Percentiles rank a stretch among this genome's conserved stretches.
These are phyloP conservation scores for Eimeria sp. DNA, from an alignment of 169 alveolate genomes.

Conservation along the genomic window DNA sequence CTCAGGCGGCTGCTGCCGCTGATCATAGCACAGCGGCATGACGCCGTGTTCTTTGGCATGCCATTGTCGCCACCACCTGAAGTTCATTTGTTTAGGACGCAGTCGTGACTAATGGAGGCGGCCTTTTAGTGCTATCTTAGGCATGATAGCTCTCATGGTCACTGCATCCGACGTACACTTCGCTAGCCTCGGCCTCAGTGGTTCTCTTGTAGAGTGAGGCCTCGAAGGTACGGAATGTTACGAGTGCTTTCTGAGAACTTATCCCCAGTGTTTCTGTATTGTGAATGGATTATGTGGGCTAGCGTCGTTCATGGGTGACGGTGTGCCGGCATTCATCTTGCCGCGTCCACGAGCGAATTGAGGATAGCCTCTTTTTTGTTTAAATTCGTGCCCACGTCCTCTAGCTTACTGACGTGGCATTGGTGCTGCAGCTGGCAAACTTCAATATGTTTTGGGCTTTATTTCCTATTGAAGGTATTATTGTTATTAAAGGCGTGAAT, in stretches of 20 bases:
- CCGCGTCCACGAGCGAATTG: neutral
- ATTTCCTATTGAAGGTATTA: neutral
- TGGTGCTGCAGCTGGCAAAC: neutral
- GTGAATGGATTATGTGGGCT: neutral
- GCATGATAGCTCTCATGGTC: neutral
- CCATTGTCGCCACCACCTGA: neutral
- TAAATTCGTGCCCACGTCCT: neutral
- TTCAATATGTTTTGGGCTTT: neutral
- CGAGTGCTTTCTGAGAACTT: neutral
- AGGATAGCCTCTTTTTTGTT: neutral
- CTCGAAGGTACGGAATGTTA: neutral
- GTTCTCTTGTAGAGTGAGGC: neutral
- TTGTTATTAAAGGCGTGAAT: neutral
- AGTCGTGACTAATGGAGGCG: neutral
- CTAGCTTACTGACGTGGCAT: neutral
- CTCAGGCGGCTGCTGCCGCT: slow-evolving; percentile 54
- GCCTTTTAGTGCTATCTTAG: neutral
- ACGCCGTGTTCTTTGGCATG: neutral
- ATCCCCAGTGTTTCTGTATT: neutral
- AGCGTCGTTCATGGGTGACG: neutral
- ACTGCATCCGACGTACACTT: neutral
- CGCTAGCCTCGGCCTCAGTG: neutral
- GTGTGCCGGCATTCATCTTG: neutral
- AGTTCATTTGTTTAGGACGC: neutral
- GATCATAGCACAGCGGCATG: slow-evolving; percentile 21